phyloP scores from a whole-genome alignment of 352 stramenopile genomes.

The Albugo candida region DNA sequence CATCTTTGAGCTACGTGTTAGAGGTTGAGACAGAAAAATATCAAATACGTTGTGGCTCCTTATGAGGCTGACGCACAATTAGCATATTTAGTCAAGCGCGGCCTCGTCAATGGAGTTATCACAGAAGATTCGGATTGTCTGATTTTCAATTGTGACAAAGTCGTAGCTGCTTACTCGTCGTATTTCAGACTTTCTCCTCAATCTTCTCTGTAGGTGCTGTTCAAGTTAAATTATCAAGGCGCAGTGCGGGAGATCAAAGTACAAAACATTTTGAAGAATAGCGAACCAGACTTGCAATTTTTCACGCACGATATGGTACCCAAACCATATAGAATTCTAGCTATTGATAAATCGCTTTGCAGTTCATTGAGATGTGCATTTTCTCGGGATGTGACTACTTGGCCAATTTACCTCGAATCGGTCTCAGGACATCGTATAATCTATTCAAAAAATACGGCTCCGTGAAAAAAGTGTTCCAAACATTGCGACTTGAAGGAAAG shows the following conservation, averaged over 20 bases:
- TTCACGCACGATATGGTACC: conserved; percentile 74
- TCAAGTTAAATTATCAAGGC: conserved; percentile 88
- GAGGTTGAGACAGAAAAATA: conserved; percentile 29
- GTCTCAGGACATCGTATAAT: conserved; percentile 59
- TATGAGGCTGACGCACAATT: conserved; percentile 95
- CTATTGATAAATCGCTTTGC: background rate
- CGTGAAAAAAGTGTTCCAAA: conserved; percentile 8
- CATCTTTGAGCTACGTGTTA: conserved; percentile 3
- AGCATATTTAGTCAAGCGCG: conserved; percentile 66
- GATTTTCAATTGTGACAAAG: conserved; percentile 76
- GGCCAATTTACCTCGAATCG: conserved; percentile 54
- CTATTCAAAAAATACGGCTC: conserved; percentile 56
- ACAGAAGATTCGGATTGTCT: conserved; percentile 93
- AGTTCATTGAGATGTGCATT: conserved; percentile 84
- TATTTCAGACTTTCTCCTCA: conserved; percentile 3
- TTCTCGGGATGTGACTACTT: conserved; percentile 84
- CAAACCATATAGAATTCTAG: too few relatives aligned
- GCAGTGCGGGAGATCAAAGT: conserved; percentile 70
- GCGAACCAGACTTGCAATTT: conserved; percentile 43
- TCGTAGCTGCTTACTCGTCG: background rate
- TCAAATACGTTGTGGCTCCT: conserved; percentile 88
- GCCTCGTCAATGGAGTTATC: conserved; percentile 85
- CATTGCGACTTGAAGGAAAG: conserved; percentile 46
- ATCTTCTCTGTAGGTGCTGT: conserved; percentile 41
- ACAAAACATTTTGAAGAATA: conserved; percentile 52